Percentiles rank a stretch among this genome's conserved stretches.
Conservation (phyloP, 306 rosid genomes). For the Spatholobus suberectus region DNA sequence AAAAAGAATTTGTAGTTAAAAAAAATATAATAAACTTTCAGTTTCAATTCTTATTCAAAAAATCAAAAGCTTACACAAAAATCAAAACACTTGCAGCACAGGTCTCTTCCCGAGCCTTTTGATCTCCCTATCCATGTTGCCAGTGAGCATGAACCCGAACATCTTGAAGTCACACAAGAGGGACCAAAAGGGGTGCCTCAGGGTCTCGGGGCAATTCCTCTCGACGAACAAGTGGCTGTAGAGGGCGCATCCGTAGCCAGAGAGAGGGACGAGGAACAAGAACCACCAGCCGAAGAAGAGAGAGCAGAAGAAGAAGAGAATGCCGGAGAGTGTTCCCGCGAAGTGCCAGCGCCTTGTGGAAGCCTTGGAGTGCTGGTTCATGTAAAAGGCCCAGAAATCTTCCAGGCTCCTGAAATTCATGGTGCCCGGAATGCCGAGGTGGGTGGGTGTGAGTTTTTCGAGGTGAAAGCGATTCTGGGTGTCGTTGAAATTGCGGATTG, state of each 20-base stretch:
- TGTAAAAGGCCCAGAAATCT: conserved; percentile 81
- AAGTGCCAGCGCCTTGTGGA: conserved; percentile 91
- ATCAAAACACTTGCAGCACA: conserved; percentile 61
- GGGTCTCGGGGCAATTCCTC: conserved; percentile 69
- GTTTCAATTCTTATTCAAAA: not conserved
- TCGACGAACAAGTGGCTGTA: conserved; percentile 83
- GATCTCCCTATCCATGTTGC: conserved; percentile 86
- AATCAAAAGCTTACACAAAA: not conserved
- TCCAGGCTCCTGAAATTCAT: conserved; percentile 88
- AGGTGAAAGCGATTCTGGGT: not conserved
- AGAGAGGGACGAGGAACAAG: conserved; percentile 62
- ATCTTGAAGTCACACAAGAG: conserved; percentile 75
- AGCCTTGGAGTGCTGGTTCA: conserved; percentile 82
- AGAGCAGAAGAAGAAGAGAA: conserved; percentile 65
- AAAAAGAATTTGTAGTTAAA: not conserved
- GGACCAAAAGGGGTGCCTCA: conserved; percentile 85
- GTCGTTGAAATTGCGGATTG: conserved; percentile 21
- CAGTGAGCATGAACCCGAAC: conserved; percentile 83
- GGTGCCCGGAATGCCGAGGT: not conserved
- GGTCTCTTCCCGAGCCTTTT: conserved; percentile 92
- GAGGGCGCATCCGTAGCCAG: conserved; percentile 78
- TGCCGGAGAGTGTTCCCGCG: conserved; percentile 57
- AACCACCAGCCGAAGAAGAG: conserved; percentile 70
- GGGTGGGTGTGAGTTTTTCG: not conserved
- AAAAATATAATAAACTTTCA: not conserved